Evolutionary conservation across 1,139 yeast species (phyloP).

Genomic region (Yamadazyma diddensiae): DNA sequence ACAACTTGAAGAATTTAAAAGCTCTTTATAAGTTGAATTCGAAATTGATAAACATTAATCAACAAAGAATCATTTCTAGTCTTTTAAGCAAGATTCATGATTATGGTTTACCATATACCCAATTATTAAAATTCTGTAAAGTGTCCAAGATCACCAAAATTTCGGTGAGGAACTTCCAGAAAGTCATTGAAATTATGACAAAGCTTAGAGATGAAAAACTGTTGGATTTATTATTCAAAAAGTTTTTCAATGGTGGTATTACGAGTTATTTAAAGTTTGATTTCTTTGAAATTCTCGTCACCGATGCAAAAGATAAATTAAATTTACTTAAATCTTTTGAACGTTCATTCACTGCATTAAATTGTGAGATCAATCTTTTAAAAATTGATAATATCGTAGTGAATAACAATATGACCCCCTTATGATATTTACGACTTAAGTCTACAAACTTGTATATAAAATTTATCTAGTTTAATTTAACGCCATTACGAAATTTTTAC

Average conservation of each 20-base stretch:
- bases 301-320: slow-evolving; percentile 15
- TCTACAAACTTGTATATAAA: slow-evolving; percentile 4
- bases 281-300: slow-evolving; percentile 25
- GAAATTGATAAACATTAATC: slow-evolving; percentile 9
- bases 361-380: slow-evolving; percentile 18
- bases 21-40: slow-evolving; percentile 6
- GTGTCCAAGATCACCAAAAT: slow-evolving; percentile 18
- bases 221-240: slow-evolving; percentile 28
- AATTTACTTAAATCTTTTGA: slow-evolving; percentile 18
- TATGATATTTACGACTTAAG: too few relatives aligned
- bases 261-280: slow-evolving; percentile 26
- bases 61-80: slow-evolving; percentile 11
- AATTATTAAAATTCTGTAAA: slow-evolving; percentile 22
- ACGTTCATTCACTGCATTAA: slow-evolving; percentile 16
- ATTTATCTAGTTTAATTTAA: slow-evolving; percentile 3
- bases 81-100: slow-evolving; percentile 9
- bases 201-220: slow-evolving; percentile 20
- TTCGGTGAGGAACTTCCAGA: slow-evolving; percentile 22
- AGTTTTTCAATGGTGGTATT: slow-evolving; percentile 20
- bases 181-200: slow-evolving; percentile 28
- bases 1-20: slow-evolving; percentile 7
- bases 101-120: slow-evolving; percentile 6
- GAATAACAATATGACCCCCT: slow-evolving; percentile 4
- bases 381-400: slow-evolving; percentile 11
- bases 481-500: too few relatives aligned